These are phyloP conservation scores for Pseudoneurospora amorphoporcata DNA, from an alignment of 495 filamentous ascomycete species.

Conservation along the genomic window DNA sequence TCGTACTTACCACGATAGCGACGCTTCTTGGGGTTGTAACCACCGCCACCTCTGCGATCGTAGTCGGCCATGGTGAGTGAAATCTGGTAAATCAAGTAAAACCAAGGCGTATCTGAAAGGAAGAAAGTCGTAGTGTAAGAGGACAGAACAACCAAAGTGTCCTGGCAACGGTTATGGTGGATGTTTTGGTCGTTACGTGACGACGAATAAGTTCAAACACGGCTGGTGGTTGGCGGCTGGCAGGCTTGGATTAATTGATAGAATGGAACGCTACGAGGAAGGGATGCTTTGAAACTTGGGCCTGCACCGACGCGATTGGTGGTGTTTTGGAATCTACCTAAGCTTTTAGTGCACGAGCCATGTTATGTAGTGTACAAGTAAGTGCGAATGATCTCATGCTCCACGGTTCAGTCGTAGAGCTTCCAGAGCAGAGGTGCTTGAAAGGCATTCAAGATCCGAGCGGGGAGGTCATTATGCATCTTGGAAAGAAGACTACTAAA, in stretches of 20 bases:
- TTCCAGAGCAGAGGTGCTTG: background rate
- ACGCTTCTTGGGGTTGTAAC: slow-evolving; percentile 55
- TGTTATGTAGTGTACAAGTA: background rate
- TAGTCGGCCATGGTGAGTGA: slow-evolving; percentile 56
- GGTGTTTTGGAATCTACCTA: background rate
- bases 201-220: background rate
- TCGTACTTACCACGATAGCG: slow-evolving; percentile 38
- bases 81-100: background rate
- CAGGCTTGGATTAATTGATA: background rate
- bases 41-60: slow-evolving; percentile 52
- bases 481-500: background rate
- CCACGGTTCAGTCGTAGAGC: background rate
- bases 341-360: background rate
- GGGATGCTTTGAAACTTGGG: background rate
- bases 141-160: background rate
- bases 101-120: background rate
- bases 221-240: background rate
- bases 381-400: background rate
- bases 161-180: background rate
- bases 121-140: background rate
- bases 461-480: background rate
- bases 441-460: background rate
- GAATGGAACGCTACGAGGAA: background rate
- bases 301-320: background rate
- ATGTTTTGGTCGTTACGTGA: background rate